Percentiles rank a stretch among this genome's conserved stretches.
phyloP scores from a whole-genome alignment of 2,329 filamentous ascomycete genomes.

The Emmonsiellopsis sp. region DNA sequence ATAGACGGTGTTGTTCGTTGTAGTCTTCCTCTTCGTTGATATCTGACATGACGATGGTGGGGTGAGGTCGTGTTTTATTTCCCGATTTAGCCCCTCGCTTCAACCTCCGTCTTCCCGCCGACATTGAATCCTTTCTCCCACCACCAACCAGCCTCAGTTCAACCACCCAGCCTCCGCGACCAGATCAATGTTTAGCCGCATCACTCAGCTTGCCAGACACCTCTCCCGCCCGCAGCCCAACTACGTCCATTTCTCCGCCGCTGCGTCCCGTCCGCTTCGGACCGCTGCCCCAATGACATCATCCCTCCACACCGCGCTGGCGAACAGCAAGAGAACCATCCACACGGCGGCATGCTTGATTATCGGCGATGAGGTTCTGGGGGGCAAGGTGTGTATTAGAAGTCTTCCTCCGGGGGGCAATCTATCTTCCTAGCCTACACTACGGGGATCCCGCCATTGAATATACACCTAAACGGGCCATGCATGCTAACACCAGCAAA shows the following conservation, averaged over 20 bases:
- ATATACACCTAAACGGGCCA: not conserved
- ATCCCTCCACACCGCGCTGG: slow-evolving; percentile 21
- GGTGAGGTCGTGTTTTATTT: not conserved
- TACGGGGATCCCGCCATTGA: too few relatives aligned
- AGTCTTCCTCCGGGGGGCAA: not conserved
- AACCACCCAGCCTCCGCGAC: not conserved
- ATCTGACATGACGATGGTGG: not conserved
- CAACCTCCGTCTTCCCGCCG: not conserved
- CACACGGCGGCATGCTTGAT: slow-evolving; percentile 87
- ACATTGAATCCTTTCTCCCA: not conserved
- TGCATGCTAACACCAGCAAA: not conserved
- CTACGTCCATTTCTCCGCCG: slow-evolving; percentile 41
- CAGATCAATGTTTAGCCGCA: slow-evolving; percentile 60
- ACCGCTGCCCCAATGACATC: slow-evolving; percentile 33
- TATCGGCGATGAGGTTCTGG: slow-evolving; percentile 94
- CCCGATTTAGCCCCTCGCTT: not conserved
- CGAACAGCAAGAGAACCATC: slow-evolving; percentile 49
- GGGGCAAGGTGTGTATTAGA: slow-evolving; percentile 63
- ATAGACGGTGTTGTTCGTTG: too few relatives aligned
- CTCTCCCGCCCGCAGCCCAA: slow-evolving; percentile 54
- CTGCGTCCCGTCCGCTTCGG: slow-evolving; percentile 19
- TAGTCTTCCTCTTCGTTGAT: not conserved
- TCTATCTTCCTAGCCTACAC: too few relatives aligned
- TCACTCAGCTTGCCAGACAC: slow-evolving; percentile 66
- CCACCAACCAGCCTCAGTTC: not conserved